Evolutionary conservation across 164 flowering plant genomes (phyloP), one percentile per base, ranked within the genome.

Genomic region (Dillenia suffruticosa): DNA sequence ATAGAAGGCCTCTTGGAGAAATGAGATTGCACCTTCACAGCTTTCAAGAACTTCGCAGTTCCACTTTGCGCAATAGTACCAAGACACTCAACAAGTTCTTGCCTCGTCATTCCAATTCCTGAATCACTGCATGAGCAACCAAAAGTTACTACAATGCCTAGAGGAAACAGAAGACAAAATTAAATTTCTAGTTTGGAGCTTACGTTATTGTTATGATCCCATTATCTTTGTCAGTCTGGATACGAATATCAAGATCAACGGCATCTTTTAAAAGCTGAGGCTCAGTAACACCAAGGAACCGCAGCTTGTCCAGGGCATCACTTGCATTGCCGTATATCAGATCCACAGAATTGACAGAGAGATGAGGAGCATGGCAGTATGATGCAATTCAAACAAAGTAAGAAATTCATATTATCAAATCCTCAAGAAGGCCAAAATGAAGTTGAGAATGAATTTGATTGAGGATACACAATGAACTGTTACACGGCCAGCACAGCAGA

Each of bases 41-140:
- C 87, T 72, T 89, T 82, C 51, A 90, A 73, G 68, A 92, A 95
- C 72, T 92, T 95, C 46, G 96, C 96, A 56, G 99, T 95, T 71
- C 99, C 97, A 89, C 99, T 95, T 63, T 95, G 97, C 11, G 99
- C 99, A 72, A 95, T 95, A 19, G 99, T 95, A 66, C 99, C 99
- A 67, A 95, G 97, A 70, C 97, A 95, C 62, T 95, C 99, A 66
- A 95, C 82, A 48, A 95, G 88, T 54, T 95, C 99, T 77, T 89
- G 83, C 46, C 79, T 80, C 1, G 96, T 88, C 99, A 95, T 95
- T 61, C 99, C 99, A 73, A 95, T 89, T 49, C 99, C 99, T 55
- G 90, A 49, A 73, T 95, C 99, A 61, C 99, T 92, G 77, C 47
- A 81, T 2, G 49, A 13, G 64, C 50, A 17, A 56, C 45, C 56